Conservation (phyloP, 768 basidiomycete species). For the Sarcodon sp. region DNA sequence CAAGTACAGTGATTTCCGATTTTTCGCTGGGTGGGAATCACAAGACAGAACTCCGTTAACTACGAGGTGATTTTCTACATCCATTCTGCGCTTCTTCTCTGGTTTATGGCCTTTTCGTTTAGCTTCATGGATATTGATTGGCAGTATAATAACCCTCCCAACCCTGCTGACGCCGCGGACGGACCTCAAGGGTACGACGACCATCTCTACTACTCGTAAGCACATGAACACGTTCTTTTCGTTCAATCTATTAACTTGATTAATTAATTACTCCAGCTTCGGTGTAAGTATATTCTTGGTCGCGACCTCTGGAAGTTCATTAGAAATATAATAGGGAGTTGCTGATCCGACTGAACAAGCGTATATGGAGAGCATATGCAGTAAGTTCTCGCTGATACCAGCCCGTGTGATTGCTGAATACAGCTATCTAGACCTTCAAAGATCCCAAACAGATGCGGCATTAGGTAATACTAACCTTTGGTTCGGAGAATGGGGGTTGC, state of each 20-base stretch:
- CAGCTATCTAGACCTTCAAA: conserved; percentile 36
- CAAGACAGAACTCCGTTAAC: conserved; percentile 15
- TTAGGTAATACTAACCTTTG: conserved; percentile 33
- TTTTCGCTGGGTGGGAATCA: background rate
- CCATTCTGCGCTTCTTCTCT: background rate
- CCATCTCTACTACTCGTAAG: conserved; percentile 50
- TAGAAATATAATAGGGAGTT: conserved; percentile 37
- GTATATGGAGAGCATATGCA: conserved; percentile 59
- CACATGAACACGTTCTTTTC: conserved; percentile 1
- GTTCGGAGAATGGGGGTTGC: conserved; percentile 50
- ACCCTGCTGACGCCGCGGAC: conserved; percentile 54
- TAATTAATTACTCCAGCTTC: conserved; percentile 21
- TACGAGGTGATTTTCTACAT: conserved; percentile 22
- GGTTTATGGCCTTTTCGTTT: background rate
- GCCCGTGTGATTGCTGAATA: background rate
- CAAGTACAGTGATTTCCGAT: background rate
- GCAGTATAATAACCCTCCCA: conserved; percentile 55
- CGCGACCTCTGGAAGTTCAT: background rate
- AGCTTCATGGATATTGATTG: conserved; percentile 79
- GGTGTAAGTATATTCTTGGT: conserved; percentile 10
- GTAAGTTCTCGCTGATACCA: conserved; percentile 22
- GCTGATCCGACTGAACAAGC: conserved; percentile 51
- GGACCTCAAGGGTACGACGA: conserved; percentile 72
- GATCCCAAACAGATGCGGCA: conserved; percentile 33
- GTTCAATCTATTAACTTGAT: conserved; percentile 35